phyloP scores from a whole-genome alignment of 176 grass and related monocot species.

The Bonia amplexicaulis region DNA sequence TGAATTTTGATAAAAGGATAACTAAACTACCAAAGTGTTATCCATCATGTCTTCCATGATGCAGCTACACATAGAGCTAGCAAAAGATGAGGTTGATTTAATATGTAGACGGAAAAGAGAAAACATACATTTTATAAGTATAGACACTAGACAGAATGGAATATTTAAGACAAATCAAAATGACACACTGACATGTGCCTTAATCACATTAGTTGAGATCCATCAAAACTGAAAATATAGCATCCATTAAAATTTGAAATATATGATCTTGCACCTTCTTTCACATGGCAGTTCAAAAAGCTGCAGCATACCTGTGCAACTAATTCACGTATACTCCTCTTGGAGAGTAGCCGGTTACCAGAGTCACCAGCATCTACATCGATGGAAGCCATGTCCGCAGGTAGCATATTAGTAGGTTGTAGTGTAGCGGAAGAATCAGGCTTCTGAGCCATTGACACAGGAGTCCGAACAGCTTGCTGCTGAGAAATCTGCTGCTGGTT shows the following conservation, averaged over 20 bases:
- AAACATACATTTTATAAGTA: background rate
- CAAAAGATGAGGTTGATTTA: background rate
- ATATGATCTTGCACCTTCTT: slow-evolving; percentile 1
- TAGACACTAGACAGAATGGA: slow-evolving; percentile 3
- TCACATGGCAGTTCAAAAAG: background rate
- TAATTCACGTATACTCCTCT: slow-evolving; percentile 89
- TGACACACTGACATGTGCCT: background rate
- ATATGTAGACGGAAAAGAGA: background rate
- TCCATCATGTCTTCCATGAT: background rate
- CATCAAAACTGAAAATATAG: background rate
- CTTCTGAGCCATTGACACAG: slow-evolving; percentile 41
- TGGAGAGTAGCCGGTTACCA: slow-evolving; percentile 62
- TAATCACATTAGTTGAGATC: background rate
- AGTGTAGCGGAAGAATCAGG: slow-evolving; percentile 29
- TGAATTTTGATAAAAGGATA: background rate
- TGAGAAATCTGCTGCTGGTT: slow-evolving; percentile 46
- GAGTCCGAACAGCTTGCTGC: slow-evolving; percentile 56
- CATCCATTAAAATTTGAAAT: background rate
- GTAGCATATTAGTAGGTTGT: slow-evolving; percentile 23
- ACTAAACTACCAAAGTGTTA: background rate
- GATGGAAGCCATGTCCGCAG: background rate
- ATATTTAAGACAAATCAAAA: slow-evolving; percentile 7
- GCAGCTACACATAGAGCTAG: background rate
- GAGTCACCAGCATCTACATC: slow-evolving; percentile 49
- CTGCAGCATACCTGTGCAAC: slow-evolving; percentile 58